Base-by-base conservation (phyloP, 768 basidiomycete species). In the Boletus sp. region DNA sequence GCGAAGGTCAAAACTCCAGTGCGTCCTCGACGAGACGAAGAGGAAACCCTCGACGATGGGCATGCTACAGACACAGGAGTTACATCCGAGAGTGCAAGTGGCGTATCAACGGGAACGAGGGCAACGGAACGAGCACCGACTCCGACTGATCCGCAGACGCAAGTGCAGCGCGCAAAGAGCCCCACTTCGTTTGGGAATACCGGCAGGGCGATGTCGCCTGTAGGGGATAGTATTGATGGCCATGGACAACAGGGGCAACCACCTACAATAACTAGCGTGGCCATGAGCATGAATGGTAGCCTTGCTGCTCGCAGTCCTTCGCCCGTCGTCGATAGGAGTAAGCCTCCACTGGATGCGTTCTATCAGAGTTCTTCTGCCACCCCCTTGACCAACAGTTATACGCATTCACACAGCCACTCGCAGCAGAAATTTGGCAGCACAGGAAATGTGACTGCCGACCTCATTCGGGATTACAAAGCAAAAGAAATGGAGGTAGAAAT, bases 401-500 rank as follows among this genome's bases (percentile, higher is more conserved):
- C 68, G 32, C 74, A 79, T 19, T 75, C 79, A 3, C 69, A 77
- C 27, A 72, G 75, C 45, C 64, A 63, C 32, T 64, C 63, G 8
- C 66, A 61, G 34, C 67, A 64, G 47, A 71, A 71, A 42, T 74
- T 62, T 0, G 73, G 83, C 0, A 89, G 88, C 10, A 80, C 85
- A 0, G 81, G 85, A 7, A 89, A 83, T 65, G 77, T 87, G 19
- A 78, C 87, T 4, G 83, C 87, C 13, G 93, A 95, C 64, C 71
- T 93, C 56, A 72, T 90, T 41, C 79, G 84, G 38, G 92, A 94
- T 62, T 73, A 94, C 56, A 93, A 89, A 70, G 79, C 80, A 34
- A 93, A 88, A 68, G 93, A 95, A 59, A 75, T 77, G 35, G 93
- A 96, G 69, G 66, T 97, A 43, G 91, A 93, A 59, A 75, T 75